A percentile compares a stretch with the other conserved stretches of the same genome.
Conservation (phyloP, 768 basidiomycete species). For the Leccinum imitatum region DNA sequence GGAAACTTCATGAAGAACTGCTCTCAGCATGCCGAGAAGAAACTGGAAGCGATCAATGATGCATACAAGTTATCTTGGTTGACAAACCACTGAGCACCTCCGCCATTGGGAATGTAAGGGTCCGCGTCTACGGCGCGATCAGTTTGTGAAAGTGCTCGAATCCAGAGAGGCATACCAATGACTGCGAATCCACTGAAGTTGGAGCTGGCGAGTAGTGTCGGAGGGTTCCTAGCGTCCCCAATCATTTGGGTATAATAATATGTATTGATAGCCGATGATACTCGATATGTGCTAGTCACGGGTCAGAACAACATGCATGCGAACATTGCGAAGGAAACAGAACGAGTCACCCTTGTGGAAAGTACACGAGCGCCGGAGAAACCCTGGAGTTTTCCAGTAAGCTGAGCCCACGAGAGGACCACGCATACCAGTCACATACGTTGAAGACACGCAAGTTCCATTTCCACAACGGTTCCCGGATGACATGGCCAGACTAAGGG, state of each 20-base stretch:
- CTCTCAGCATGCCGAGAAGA: not conserved
- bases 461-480: slow-evolving; percentile 60
- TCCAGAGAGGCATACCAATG: slow-evolving; percentile 48
- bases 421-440: slow-evolving; percentile 27
- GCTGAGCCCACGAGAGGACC: not conserved
- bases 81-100: slow-evolving; percentile 25
- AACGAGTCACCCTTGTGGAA: slow-evolving; percentile 58
- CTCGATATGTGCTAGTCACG: slow-evolving; percentile 55
- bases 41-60: not conserved
- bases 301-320: not conserved
- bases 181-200: slow-evolving; percentile 69
- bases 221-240: slow-evolving; percentile 70
- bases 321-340: not conserved
- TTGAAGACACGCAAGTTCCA: slow-evolving; percentile 48
- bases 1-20: slow-evolving; percentile 43
- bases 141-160: not conserved
- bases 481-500: slow-evolving; percentile 58
- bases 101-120: slow-evolving; percentile 63
- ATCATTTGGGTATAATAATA: slow-evolving; percentile 79
- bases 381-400: slow-evolving; percentile 2
- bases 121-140: slow-evolving; percentile 52
- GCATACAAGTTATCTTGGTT: slow-evolving; percentile 28
- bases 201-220: slow-evolving; percentile 61
- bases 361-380: slow-evolving; percentile 71
- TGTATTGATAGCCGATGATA: slow-evolving; percentile 63